Base-by-base conservation (phyloP, 805 yeast genomes). In the Torulaspora quercuum region DNA sequence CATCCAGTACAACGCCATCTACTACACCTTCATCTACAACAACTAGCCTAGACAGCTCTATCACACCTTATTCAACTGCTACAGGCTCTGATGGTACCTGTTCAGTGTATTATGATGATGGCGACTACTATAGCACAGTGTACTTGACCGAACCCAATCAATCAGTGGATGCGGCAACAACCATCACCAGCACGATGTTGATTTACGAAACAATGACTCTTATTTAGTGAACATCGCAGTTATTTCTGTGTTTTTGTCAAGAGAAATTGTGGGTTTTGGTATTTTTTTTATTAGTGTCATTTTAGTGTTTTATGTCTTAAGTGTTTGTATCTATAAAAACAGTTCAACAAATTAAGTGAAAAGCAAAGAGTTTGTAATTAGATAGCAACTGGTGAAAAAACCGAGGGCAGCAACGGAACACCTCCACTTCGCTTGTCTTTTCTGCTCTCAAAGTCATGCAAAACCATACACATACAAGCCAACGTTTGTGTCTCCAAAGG, bases 111-210 rank as follows among this genome's bases (percentile, higher is more conserved):
- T 54, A 50, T 21, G 53, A 45, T 23, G 50, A 49, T 11, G 48
- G 42, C 13, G 57, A 53, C 14, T 57, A 59, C 35, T 59, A 59
- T 44, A 55, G 59, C 18, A 59, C 64, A 4, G 46, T 43, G 4
- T 57, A 56, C 35, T 35, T 59, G 14, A 56, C 61, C 1, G 55
- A 44, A 11, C 29, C 57, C 6, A 38, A 46, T 14, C 57, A 55
- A 38, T 48, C 61, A 8, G 51, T 59, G 6, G 62, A 57, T 52
- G 63, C 63, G 10, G 57, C 57, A n/a, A 55, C 63, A 5, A 59
- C 64, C 8, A 44, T 55, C 29, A 59, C 64, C 6, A 56, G 59
- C 29, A 57, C 62, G 6, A 50, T 42, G 26, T 48, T 52, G 4
- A 46, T 48, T 6, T 53, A 48, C 32, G 42, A 45, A 21, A 59